A percentile compares a stretch with the other conserved stretches of the same genome.
Evolutionary conservation across 2,329 filamentous ascomycete genomes (phyloP).

Genomic region (Cryphonectria carpinicola): DNA sequence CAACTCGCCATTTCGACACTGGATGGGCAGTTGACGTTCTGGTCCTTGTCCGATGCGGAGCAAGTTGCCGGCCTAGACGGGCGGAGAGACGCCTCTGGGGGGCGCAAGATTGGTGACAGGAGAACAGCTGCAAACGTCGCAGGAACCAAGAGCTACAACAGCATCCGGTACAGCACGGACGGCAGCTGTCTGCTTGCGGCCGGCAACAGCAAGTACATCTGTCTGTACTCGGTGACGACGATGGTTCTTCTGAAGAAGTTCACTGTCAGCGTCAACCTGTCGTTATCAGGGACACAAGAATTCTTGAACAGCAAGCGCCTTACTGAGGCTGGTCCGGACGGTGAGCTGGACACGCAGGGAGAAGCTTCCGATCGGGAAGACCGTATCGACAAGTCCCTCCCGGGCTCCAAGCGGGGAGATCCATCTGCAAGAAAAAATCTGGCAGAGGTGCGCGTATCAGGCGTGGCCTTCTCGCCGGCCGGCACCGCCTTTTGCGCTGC

Average conservation of each 20-base stretch:
- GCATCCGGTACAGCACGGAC: slow-evolving; percentile 89
- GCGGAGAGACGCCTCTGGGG: slow-evolving; percentile 88
- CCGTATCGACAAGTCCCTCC: slow-evolving; percentile 76
- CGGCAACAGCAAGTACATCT: slow-evolving; percentile 98
- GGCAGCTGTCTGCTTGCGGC: slow-evolving; percentile 87
- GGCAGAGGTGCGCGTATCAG: slow-evolving; percentile 82
- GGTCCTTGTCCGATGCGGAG: slow-evolving; percentile 85
- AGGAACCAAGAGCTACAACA: slow-evolving; percentile 87
- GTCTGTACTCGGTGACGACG: slow-evolving; percentile 91
- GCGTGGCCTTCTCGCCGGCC: slow-evolving; percentile 85
- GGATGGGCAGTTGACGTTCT: slow-evolving; percentile 93
- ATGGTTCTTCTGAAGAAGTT: slow-evolving; percentile 93
- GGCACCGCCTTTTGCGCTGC: slow-evolving; percentile 92
- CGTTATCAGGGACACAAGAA: slow-evolving; percentile 92
- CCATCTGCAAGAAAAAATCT: slow-evolving; percentile 75
- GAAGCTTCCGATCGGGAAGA: slow-evolving; percentile 90
- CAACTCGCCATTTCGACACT: slow-evolving; percentile 91
- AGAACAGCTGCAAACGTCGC: slow-evolving; percentile 88
- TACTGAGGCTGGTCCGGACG: slow-evolving; percentile 85
- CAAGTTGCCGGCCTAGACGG: slow-evolving; percentile 88
- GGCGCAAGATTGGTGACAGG: slow-evolving; percentile 84
- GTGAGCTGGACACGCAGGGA: slow-evolving; percentile 83
- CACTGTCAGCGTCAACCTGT: slow-evolving; percentile 94
- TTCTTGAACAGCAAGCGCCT: slow-evolving; percentile 91
- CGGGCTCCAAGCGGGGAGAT: slow-evolving; percentile 86